Percentiles rank a stretch among this genome's conserved stretches.
Conservation (phyloP, 495 filamentous ascomycete genomes). For the Aeminium ludgeri region DNA sequence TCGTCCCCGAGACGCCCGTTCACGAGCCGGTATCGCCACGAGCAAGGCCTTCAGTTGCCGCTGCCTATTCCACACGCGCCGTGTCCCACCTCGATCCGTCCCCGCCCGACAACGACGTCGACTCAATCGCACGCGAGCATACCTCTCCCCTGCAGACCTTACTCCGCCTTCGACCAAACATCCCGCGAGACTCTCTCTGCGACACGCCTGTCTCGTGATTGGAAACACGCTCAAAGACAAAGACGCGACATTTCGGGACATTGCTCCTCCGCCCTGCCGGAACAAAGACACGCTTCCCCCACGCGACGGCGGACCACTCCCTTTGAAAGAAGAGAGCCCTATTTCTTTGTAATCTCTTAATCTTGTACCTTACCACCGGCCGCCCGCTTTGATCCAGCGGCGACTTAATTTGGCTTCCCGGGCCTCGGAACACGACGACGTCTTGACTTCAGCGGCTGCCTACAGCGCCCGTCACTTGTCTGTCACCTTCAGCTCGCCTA, state of each 20-base stretch:
- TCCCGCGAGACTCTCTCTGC: background rate
- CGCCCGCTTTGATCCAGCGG: conserved; percentile 15
- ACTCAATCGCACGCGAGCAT: background rate
- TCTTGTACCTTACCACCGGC: conserved; percentile 9
- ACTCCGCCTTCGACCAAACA: conserved; percentile 1
- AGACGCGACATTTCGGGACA: background rate
- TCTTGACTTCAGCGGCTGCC: background rate
- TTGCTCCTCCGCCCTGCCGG: background rate
- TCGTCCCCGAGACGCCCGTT: background rate
- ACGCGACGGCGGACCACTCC: conserved; percentile 3
- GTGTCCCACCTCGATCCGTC: background rate
- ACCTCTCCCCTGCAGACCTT: background rate
- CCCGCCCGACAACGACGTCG: background rate
- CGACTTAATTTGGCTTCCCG: conserved; percentile 13
- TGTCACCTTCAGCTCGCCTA: background rate
- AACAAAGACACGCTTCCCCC: conserved; percentile 6
- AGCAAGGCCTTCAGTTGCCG: background rate
- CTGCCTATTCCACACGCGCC: too few species aligned
- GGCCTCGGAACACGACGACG: conserved; percentile 1
- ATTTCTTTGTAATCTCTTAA: conserved; percentile 18
- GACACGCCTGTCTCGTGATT: too few species aligned
- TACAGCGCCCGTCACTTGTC: background rate
- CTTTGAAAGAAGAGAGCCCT: conserved; percentile 2
- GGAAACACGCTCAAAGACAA: background rate
- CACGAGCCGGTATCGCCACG: conserved; percentile 1